A percentile compares a stretch with the other conserved stretches of the same genome.
These are phyloP conservation scores for Athelia psychrophila DNA, from an alignment of 1,284 basidiomycete genomes.

Conservation along the genomic window DNA sequence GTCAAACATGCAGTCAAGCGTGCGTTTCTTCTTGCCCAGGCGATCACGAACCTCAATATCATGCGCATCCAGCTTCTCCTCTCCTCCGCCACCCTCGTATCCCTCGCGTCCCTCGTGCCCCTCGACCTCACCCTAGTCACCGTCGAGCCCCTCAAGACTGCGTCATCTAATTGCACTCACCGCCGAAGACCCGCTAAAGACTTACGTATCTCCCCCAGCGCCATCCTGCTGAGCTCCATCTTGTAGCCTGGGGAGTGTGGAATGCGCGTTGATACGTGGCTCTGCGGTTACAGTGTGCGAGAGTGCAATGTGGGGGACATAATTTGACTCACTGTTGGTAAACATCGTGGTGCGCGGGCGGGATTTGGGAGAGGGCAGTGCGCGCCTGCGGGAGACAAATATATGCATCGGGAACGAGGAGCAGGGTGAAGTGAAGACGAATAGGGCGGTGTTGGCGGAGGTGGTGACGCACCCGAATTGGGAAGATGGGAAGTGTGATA, in stretches of 20 bases:
- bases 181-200: conserved; percentile 33
- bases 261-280: conserved; percentile 38
- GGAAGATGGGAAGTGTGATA: conserved; percentile 27
- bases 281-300: conserved; percentile 16
- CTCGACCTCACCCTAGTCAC: conserved; percentile 8
- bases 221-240: conserved; percentile 22
- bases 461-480: conserved; percentile 31
- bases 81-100: conserved; percentile 19
- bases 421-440: conserved; percentile 37
- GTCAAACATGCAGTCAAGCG: conserved; percentile 39
- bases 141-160: conserved; percentile 7
- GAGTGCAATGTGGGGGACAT: conserved; percentile 31
- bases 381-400: conserved; percentile 29
- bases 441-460: conserved; percentile 29
- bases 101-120: conserved; percentile 11
- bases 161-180: conserved; percentile 38
- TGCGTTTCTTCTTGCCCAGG: conserved; percentile 21
- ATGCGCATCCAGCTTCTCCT: conserved; percentile 34
- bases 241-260: conserved; percentile 35
- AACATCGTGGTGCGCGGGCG: conserved; percentile 34
- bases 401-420: conserved; percentile 13
- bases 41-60: conserved; percentile 33
- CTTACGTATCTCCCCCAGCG: conserved; percentile 32
- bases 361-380: conserved; percentile 26
- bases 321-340: conserved; percentile 39